A percentile compares a stretch with the other conserved stretches of the same genome.
Evolutionary conservation across 2,329 filamentous ascomycete species (phyloP).

Genomic region (Trichoderma atroviride): DNA sequence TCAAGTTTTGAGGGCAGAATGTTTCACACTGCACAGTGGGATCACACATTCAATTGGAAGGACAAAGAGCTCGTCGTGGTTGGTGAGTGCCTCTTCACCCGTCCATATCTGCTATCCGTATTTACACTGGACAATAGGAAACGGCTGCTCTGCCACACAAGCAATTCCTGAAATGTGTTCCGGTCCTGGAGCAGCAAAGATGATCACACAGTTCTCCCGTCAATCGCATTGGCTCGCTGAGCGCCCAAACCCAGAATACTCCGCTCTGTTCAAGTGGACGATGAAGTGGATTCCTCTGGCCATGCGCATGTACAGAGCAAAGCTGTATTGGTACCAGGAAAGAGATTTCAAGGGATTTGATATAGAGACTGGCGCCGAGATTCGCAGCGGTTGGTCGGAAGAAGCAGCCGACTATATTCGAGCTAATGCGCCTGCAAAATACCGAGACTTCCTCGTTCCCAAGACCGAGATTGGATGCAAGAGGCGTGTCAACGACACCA

Average conservation of each 20-base stretch:
- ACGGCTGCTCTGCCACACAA: slow-evolving; percentile 37
- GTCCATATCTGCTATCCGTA: background rate
- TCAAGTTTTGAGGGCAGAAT: slow-evolving; percentile 30
- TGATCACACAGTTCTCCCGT: slow-evolving; percentile 51
- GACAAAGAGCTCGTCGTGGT: slow-evolving; percentile 32
- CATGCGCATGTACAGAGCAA: slow-evolving; percentile 31
- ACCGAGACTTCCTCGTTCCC: slow-evolving; percentile 38
- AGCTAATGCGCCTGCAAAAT: slow-evolving; percentile 34
- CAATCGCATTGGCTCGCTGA: slow-evolving; percentile 51
- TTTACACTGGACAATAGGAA: slow-evolving; percentile 26
- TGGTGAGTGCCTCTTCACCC: slow-evolving; percentile 23
- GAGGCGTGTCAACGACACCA: slow-evolving; percentile 41
- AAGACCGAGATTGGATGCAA: slow-evolving; percentile 42
- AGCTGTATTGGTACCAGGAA: slow-evolving; percentile 32
- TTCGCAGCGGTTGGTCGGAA: slow-evolving; percentile 29
- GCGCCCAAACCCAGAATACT: slow-evolving; percentile 33
- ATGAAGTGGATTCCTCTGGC: slow-evolving; percentile 34
- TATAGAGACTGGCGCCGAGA: slow-evolving; percentile 23
- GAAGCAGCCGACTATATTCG: slow-evolving; percentile 35
- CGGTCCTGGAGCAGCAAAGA: slow-evolving; percentile 36
- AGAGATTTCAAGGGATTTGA: slow-evolving; percentile 33
- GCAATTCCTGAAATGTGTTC: slow-evolving; percentile 33
- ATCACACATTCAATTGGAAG: slow-evolving; percentile 35
- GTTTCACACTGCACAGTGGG: slow-evolving; percentile 36
- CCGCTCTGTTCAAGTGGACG: slow-evolving; percentile 31